phyloP scores from a whole-genome alignment of 2,329 filamentous ascomycete genomes.

The Fusarium sublunatum region DNA sequence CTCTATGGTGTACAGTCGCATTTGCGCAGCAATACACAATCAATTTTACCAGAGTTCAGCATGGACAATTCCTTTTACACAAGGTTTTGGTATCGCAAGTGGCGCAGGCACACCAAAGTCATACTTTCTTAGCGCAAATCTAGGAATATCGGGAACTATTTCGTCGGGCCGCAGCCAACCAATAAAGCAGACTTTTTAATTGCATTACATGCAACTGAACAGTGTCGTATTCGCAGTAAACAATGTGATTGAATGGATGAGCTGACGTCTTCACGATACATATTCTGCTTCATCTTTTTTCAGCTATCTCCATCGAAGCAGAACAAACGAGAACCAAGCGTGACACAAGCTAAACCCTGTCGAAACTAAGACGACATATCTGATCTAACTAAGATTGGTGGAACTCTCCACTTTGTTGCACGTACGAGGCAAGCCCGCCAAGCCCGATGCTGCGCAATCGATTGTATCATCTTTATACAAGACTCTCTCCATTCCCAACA shows the following conservation, averaged over 20 bases:
- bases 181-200: neutral
- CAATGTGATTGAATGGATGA: constrained; percentile 18
- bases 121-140: constrained; percentile 32
- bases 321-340: constrained; percentile 13
- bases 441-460: constrained; percentile 20
- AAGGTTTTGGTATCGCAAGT: constrained; percentile 1
- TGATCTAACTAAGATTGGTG: constrained; percentile 13
- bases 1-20: no score
- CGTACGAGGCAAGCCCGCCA: constrained; percentile 33
- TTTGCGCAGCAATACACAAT: no score
- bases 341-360: constrained; percentile 7
- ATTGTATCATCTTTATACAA: constrained; percentile 4
- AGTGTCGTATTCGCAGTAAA: constrained; percentile 5
- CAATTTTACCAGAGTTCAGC: no score
- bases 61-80: neutral
- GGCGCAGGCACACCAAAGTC: neutral
- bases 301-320: neutral
- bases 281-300: constrained; percentile 1
- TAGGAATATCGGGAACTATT: constrained; percentile 17
- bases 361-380: constrained; percentile 8
- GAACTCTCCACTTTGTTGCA: constrained; percentile 24
- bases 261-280: constrained; percentile 1
- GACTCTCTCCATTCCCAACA: constrained; percentile 6
- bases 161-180: constrained; percentile 30
- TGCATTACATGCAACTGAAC: neutral